These are phyloP conservation scores for Phaseolus lunatus DNA, from an alignment of 306 rosid species.

Conservation along the genomic window DNA sequence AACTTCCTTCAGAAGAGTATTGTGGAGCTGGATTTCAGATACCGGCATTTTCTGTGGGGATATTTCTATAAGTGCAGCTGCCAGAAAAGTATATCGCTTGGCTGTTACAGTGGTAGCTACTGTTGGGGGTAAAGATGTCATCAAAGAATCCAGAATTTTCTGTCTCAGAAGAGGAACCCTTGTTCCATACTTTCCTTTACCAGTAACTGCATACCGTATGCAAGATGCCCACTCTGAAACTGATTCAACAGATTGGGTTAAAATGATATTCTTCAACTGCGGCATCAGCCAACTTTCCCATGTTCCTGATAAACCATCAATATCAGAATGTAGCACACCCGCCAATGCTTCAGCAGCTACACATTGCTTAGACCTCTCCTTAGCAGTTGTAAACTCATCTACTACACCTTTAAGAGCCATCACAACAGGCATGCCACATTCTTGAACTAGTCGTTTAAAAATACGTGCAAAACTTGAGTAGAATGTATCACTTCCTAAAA, in stretches of 20 bases:
- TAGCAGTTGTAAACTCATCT: slow-evolving; percentile 84
- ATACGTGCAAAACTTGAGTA: slow-evolving; percentile 93
- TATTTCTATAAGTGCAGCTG: slow-evolving; percentile 91
- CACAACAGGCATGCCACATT: slow-evolving; percentile 89
- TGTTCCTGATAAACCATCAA: slow-evolving; percentile 75
- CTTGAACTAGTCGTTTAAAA: slow-evolving; percentile 92
- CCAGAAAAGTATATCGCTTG: slow-evolving; percentile 93
- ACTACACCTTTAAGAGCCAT: slow-evolving; percentile 76
- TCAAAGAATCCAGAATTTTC: slow-evolving; percentile 84
- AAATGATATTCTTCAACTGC: slow-evolving; percentile 83
- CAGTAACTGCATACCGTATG: slow-evolving; percentile 95
- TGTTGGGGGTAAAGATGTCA: slow-evolving; percentile 76
- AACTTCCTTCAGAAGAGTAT: slow-evolving; percentile 82
- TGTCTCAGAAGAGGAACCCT: slow-evolving; percentile 90
- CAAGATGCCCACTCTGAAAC: slow-evolving; percentile 98
- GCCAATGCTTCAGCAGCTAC: slow-evolving; percentile 99
- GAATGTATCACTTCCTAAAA: slow-evolving; percentile 83
- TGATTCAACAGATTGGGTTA: slow-evolving; percentile 91
- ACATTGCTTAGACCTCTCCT: slow-evolving; percentile 98
- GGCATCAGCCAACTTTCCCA: slow-evolving; percentile 93
- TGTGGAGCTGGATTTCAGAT: slow-evolving; percentile 79
- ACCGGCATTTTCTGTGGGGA: slow-evolving; percentile 89
- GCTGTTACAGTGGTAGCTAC: slow-evolving; percentile 88
- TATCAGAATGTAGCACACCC: slow-evolving; percentile 93
- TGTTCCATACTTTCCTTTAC: slow-evolving; percentile 95